phyloP scores from a whole-genome alignment of 257 asterid species.

The Pogostemon cablin region DNA sequence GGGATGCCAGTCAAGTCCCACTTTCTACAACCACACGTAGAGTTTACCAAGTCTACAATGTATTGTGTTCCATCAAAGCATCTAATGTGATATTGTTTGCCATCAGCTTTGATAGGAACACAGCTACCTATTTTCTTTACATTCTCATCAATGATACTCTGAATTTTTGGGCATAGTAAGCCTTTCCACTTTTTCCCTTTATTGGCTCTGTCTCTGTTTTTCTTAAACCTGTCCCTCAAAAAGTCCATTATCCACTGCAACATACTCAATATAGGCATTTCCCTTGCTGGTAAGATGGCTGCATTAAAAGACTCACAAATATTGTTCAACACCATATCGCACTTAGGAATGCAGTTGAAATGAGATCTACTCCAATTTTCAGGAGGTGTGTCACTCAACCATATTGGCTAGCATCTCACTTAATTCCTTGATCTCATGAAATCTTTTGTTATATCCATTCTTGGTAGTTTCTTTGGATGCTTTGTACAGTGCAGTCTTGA shows the following conservation, averaged over 20 bases:
- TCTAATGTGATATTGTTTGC: not conserved
- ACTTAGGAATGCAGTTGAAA: not conserved
- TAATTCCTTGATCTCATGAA: not conserved
- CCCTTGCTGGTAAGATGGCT: not conserved
- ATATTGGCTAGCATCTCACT: not conserved
- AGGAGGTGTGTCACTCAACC: not conserved
- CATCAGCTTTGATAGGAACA: not conserved
- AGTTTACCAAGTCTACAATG: not conserved
- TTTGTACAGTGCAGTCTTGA: not conserved
- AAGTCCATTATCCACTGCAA: slow-evolving; percentile 5
- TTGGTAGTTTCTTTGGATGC: not conserved
- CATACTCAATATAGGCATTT: slow-evolving; percentile 1
- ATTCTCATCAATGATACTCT: not conserved
- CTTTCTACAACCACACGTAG: slow-evolving; percentile 2
- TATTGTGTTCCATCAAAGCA: not conserved
- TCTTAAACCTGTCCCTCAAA: not conserved
- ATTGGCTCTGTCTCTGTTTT: not conserved
- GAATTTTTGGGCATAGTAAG: not conserved
- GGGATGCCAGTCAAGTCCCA: slow-evolving; percentile 12
- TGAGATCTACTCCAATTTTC: slow-evolving; percentile 10
- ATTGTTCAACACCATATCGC: slow-evolving; percentile 1
- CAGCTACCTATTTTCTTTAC: not conserved
- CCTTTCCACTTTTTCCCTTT: not conserved
- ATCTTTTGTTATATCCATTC: not conserved
- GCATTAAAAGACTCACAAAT: not conserved